Base-by-base conservation (phyloP, 1,284 basidiomycete species). In the Moesziomyces sp. region DNA sequence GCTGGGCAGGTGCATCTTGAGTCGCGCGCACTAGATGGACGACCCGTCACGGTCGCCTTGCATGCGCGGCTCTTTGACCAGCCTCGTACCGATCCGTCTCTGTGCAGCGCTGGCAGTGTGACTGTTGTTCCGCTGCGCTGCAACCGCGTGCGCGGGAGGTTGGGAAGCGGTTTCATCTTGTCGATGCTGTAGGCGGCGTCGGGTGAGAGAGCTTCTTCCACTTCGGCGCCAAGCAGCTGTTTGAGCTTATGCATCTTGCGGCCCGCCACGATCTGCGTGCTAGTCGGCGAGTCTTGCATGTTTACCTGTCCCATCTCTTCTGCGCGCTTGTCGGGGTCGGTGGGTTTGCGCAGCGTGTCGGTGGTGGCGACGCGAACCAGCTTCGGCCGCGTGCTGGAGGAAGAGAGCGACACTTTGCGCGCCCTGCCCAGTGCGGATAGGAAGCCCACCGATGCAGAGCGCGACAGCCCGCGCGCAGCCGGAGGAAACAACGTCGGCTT, bases 221-320 rank as follows among this genome's bases (percentile, higher is more conserved):
- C 63, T 46, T 72, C 69, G 16, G 66, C 63, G 0, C 69, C 69
- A 2, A 72, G 46, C 13, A 72, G 50, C 42, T 67, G 44, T 34
- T 63, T 62, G 34, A 72, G 56, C 44, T 72, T 72, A 52, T 66
- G 63, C 35, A 62, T 28, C 35, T 58, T 62, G 10, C 69, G 63
- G 23, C 49, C 51, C 23, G 46, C 54, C 26, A 70, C 45, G 46
- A 70, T 70, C 43, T 70, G 57, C 3, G 67, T 70, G 56, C 59
- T 62, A 2, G 66, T 68, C 19, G 58, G 59, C 13, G 60, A 69
- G 2, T 34, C 30, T 11, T 46, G 30, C 40, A 7, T 5, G 34
- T 5, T 4, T 21, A 30, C 3, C 16, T 14, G 7, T 40, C 3
- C 38, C 10, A 4, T 34, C 11, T 34, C 30, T 2, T 34, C 30